phyloP scores from a whole-genome alignment of 1,139 yeast species.

The Debaryomyces udenii region DNA sequence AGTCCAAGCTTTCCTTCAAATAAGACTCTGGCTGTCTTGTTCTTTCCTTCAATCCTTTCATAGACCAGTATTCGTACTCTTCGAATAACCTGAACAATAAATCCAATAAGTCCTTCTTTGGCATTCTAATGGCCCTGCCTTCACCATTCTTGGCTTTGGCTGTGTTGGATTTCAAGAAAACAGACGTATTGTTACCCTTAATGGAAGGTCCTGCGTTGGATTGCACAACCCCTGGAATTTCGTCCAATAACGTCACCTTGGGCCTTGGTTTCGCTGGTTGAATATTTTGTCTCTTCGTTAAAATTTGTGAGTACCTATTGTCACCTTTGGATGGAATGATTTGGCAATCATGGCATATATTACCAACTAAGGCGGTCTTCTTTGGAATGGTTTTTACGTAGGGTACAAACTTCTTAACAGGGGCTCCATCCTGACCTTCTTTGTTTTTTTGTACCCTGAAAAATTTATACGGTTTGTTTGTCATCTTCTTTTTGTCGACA shows the following conservation, averaged over 20 bases:
- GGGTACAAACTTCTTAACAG: slow-evolving; percentile 56
- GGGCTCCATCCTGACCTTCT: slow-evolving; percentile 23
- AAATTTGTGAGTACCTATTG: slow-evolving; percentile 60
- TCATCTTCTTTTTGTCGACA: slow-evolving; percentile 35
- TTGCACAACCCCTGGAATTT: slow-evolving; percentile 84
- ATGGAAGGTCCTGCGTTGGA: slow-evolving; percentile 85
- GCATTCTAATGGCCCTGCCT: slow-evolving; percentile 93
- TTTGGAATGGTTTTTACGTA: slow-evolving; percentile 83
- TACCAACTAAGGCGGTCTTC: slow-evolving; percentile 83
- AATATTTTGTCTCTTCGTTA: slow-evolving; percentile 51
- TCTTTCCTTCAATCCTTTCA: slow-evolving; percentile 91
- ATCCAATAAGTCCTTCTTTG: slow-evolving; percentile 88
- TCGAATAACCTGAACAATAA: slow-evolving; percentile 85
- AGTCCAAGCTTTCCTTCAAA: slow-evolving; percentile 85
- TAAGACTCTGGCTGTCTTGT: slow-evolving; percentile 96
- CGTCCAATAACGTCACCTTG: slow-evolving; percentile 76
- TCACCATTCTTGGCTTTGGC: slow-evolving; percentile 51
- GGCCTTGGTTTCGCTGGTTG: slow-evolving; percentile 55
- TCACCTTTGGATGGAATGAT: slow-evolving; percentile 79
- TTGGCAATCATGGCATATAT: slow-evolving; percentile 90
- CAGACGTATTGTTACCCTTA: slow-evolving; percentile 63
- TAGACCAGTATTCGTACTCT: slow-evolving; percentile 95
- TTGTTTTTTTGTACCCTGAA: slow-evolving; percentile 33
- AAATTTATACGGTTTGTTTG: slow-evolving; percentile 29
- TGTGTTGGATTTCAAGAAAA: slow-evolving; percentile 52